Base-by-base conservation (phyloP, 169 alveolate species). In the Babesia ovis region DNA sequence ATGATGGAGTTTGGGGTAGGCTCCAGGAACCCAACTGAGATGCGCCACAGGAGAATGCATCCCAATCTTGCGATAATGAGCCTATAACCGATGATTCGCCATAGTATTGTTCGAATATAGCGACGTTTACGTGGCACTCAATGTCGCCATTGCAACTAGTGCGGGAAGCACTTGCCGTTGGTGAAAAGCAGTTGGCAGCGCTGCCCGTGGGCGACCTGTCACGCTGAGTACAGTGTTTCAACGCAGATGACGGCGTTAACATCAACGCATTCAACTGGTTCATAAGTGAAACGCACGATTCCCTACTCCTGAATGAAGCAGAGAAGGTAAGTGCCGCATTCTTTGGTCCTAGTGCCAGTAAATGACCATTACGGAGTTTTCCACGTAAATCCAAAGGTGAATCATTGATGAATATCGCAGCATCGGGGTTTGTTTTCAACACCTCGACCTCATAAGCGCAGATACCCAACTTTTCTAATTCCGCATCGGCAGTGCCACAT, bases 341-440 rank as follows among this genome's bases (percentile, higher is more conserved):
- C 39, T 51, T 53, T 3, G 81, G 74, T 22, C 86, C 71, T 18
- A 77, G 22, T 6, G 61, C 18, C 41, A 77, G 4, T 3, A 68
- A 22, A 51, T 77, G 82, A 1, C 76, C 86, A 31, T 69, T 43
- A 22, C 43, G 41, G 27, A 77, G 37, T 3, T 27, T 25, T 0
- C 54, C 46, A 18, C 61, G 37, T 23, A 14, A 32, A 4, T 61
- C 35, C 48, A 77, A 4, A 0, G 62, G 43, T 16, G 55, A 23
- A 43, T 43, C 54, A 56, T 77, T 77, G 31, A 77, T 56, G 42
- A 45, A 68, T 4, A 77, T 18, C 29, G 59, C 54, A 16, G 82
- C 73, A 3, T 69, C 73, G 25, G 66, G 50, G 29, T 67, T 0
- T 12, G 23, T 32, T 23, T 46, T 53, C 2, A 27, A 39, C 18